A percentile compares a stretch with the other conserved stretches of the same genome.
Evolutionary conservation across 768 basidiomycete genomes (phyloP).

Genomic region (Clitopilus hobsonii): DNA sequence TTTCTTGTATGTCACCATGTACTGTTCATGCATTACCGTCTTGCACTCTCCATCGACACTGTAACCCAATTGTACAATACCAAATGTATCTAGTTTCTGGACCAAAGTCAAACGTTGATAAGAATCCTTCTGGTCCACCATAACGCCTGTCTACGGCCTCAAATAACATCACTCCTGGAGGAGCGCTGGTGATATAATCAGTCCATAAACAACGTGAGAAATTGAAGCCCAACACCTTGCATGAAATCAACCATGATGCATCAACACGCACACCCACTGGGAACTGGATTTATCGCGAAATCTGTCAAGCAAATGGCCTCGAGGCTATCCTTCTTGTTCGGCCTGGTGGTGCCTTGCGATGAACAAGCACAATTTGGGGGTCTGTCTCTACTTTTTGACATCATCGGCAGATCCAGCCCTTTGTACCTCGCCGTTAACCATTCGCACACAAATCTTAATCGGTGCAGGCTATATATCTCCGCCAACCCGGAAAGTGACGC

Average conservation of each 20-base stretch:
- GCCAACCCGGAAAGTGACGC: background rate
- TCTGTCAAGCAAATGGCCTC: background rate
- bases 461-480: background rate
- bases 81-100: background rate
- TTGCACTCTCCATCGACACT: background rate
- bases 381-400: background rate
- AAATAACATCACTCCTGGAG: background rate
- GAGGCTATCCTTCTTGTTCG: background rate
- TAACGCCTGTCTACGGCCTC: background rate
- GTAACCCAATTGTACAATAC: background rate
- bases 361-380: background rate
- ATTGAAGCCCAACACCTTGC: background rate
- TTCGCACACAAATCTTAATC: background rate
- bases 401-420: background rate
- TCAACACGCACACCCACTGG: background rate
- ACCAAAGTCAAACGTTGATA: background rate
- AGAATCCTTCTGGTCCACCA: too few species aligned
- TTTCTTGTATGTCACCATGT: background rate
- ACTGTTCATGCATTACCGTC: background rate
- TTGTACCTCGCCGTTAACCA: background rate
- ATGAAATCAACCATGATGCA: background rate
- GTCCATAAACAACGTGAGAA: background rate
- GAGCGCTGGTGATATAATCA: background rate
- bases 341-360: background rate
- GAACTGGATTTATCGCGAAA: background rate